phyloP scores from a whole-genome alignment of 805 yeast species.

The Starmera quercuum region DNA sequence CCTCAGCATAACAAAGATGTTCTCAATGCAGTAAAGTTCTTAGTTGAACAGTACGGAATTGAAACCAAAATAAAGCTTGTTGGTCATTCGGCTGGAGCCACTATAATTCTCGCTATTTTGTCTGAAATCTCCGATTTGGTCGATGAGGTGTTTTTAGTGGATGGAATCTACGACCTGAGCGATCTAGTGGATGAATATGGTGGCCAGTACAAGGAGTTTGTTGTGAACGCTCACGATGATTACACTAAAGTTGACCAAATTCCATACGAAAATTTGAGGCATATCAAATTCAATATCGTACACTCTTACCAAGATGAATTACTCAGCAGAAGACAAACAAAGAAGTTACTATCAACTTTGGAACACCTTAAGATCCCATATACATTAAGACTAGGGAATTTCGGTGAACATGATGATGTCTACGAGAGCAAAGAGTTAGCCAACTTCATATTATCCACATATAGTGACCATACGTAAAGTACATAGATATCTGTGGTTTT shows the following conservation, averaged over 20 bases:
- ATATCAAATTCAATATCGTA: conserved; percentile 28
- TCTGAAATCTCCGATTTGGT: conserved; percentile 2
- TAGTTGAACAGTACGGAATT: conserved; percentile 11
- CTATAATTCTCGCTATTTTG: conserved; percentile 20
- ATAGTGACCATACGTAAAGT: no score
- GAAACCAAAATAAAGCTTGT: conserved; percentile 23
- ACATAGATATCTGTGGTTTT: no score
- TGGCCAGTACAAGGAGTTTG: conserved; percentile 48
- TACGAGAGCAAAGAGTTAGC: conserved; percentile 36
- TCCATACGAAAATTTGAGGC: conserved; percentile 2
- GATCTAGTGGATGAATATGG: conserved; percentile 47
- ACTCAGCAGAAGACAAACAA: conserved; percentile 43
- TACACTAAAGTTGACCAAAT: conserved; percentile 14
- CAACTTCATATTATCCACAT: conserved; percentile 16
- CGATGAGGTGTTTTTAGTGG: conserved; percentile 36
- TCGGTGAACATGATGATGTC: conserved; percentile 65
- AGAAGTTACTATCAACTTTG: conserved; percentile 29
- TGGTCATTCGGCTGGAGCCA: conserved; percentile 85
- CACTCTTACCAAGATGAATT: conserved; percentile 69
- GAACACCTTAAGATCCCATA: conserved; percentile 10
- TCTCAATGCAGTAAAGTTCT: conserved; percentile 28
- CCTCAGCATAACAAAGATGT: conserved; percentile 60
- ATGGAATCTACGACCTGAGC: conserved; percentile 60
- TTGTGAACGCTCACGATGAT: conserved; percentile 47
- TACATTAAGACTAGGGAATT: conserved; percentile 24